Evolutionary conservation across 192 early-diverging fungal genomes (phyloP), one percentile per base, ranked within the genome.

Genomic region (Chytriomyces sp.): DNA sequence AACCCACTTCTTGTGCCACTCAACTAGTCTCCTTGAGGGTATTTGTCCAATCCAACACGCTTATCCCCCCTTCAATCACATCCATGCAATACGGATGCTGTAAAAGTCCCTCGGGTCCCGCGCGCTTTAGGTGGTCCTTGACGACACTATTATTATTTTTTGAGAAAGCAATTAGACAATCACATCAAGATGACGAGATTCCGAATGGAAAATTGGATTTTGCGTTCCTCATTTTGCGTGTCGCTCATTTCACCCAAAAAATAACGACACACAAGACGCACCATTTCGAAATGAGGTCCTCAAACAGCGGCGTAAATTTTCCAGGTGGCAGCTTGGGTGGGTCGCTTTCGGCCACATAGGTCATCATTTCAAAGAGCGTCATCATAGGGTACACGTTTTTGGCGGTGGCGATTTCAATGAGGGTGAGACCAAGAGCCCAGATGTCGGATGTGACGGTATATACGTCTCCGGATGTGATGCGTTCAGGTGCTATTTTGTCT

Each of bases 361-460:
- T 90, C 59, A 99, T 78, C 26, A 99, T 82, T 77, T 99, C 98
- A 79, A 99, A 94, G 5, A 75, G 56, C 12, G 74, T 60, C 74
- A 75, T 44, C 22, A 91, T 91, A 52, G 95, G 96, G 75, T 95
- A 96, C 26, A 96, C 94, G 80, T 95, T 93, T 78, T 90, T 88
- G 73, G 91, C 95, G 76, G 93, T 88, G 3, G 95, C 94, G 4
- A 96, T 86, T 80, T 99, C 98, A 70, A 98, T 92, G 36, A 98
- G 80, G 0, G 94, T 93, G 65, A 99, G 79, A 0, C 82, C 82
- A 49, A 98, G 77, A 8, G 94, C 95, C 98, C 98, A 99, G n/a
- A 98, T 89, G 75, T 98, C 96, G 25, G 93, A 92, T 61, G 92
- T 91, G 19, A 96, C 92, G 0, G 92, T 89, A 70, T 99, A 85